Evolutionary conservation across 202 grass and related monocot species (phyloP), one percentile per base, ranked within the genome.

Genomic region (Carex sylvatica): DNA sequence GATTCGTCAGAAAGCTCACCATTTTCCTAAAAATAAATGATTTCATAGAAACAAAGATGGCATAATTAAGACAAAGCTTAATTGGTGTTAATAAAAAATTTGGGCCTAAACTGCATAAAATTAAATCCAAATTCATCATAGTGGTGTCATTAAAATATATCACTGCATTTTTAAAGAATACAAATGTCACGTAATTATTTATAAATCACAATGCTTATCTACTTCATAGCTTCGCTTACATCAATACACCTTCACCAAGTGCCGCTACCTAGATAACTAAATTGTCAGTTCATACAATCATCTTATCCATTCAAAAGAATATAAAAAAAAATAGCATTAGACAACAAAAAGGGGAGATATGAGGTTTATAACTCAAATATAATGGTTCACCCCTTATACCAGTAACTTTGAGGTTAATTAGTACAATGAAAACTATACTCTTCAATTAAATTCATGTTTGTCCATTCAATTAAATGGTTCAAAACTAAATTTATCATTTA

Each of bases 241-340:
- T 87, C 31, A 91, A 96, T 75, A 93, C 93, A 18, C 96, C 96
- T 61, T 99, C 96, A 82, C 96, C 96, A n/a, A 99, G 96, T 84
- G 96, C 91, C 49, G 96, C 88, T 74, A 99, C 96, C 96, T 99
- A 81, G 67, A 92, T 89, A 85, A 85, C 22, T 86, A 84, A 56
- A 79, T 65, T 70, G 16, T 20, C 44, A 85, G 78, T 61, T 77
- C 33, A 74, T 31, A 84, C 55, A 11, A 46, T 63, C 52, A 15
- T n/a, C 6, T 38, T 8, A 70, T 35, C 6, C 13, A 67, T 67
- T 12, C 38, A 23, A 61, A 60, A 26, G 51, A 4, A 47, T 42
- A 33, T n/a, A 84, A 58, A 61, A 74, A 18, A 31, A 40, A 1
- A 4, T 40, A 66, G n/a, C 6, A 84, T 9, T 88, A 33, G 24